Base-by-base conservation (phyloP, 2,329 filamentous ascomycete species). In the Eurotiales sp. region DNA sequence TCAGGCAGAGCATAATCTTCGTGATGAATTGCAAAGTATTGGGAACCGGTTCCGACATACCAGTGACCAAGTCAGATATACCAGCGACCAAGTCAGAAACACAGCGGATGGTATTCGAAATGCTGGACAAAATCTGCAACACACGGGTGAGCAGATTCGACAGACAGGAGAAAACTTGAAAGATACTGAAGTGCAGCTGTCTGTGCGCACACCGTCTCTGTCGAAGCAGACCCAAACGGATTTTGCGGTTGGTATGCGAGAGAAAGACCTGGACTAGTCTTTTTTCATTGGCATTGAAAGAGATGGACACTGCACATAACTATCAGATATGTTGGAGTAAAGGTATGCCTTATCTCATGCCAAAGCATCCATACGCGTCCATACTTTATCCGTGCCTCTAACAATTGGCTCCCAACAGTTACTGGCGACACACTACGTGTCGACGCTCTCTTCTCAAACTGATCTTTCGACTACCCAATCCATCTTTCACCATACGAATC, bases 81-180 rank as follows among this genome's bases (percentile, higher is more conserved):
- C 40, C 12, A 32, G 39, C 12, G 45, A 41, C 17, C 14, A 43
- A 14, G 14, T 52, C 29, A 43, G 30, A 23, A 39, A 25, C 2
- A 32, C 50, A 11, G 23, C 44, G 10, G 50, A 52, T 11, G 46
- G 39, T 15, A 30, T 52, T 27, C 50, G 40, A 12, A 36, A 37
- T 29, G 40, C 44, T 7, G 50, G 50, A 14, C 30, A 52, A n/a
- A 36, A 48, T 27, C n/a, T 52, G 19, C 45, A 45, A 2, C 22
- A 43, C n/a, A 52, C 50, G 8, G 39, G 50, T 7, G 45, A 52
- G 12, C 45, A 43, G 12, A 10, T 52, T 29, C 50, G 50, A 37
- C 37, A 47, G 6, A 41, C 44, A 1, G 45, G 50, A 19, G 50
- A 52, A 22, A 37, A 37, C 22, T 32, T 48, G 12, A 22, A 29